Evolutionary conservation across 768 basidiomycete genomes (phyloP), one percentile per base, ranked within the genome.

Genomic region (Macrolepiota dolichaula): DNA sequence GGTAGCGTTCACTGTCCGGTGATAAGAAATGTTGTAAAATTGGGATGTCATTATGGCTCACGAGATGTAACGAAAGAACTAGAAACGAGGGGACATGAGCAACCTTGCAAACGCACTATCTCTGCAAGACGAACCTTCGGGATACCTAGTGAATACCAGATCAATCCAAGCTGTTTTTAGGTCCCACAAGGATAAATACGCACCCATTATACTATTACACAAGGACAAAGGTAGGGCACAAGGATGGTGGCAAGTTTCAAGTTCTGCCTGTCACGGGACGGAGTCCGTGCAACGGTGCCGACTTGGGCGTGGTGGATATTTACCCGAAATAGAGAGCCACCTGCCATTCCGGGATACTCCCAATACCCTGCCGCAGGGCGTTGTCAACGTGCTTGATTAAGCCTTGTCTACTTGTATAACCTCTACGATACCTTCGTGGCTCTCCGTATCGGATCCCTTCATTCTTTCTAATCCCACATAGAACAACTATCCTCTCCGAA

Each of bases 51-150:
- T 25, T 12, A 51, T 22, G 36, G 78, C 91, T 68, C 74, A 92
- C 89, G 94, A 96, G 68, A 96, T 92, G 72, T 94, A 97, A 75
- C 94, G 88, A 83, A 97, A 97, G 78, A 97, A 97, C 95, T 96
- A 66, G 57, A 57, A 44, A 32, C 29, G 29, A 17, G 51, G n/a
- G 57, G 10, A 29, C 36, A 47, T 13, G 36, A 38, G 49, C 47
- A 57, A 25, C 19, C n/a, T 49, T 27, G 36, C 47, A 25, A 15
- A 19, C 24, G 32, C 54, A 29, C 53, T 44, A 55, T 53, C 44
- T 36, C 40, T 37, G 51, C n/a, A 49, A 38, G 38, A 69, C 80
- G 55, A 64, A 87, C 86, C 85, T 88, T 88, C 53, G 86, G 86
- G 65, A 88, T 87, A 73, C 84, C 84, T 85, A 63, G 22, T 36